Base-by-base conservation (phyloP, 2,329 filamentous ascomycete species). In the Alternaria solani region DNA sequence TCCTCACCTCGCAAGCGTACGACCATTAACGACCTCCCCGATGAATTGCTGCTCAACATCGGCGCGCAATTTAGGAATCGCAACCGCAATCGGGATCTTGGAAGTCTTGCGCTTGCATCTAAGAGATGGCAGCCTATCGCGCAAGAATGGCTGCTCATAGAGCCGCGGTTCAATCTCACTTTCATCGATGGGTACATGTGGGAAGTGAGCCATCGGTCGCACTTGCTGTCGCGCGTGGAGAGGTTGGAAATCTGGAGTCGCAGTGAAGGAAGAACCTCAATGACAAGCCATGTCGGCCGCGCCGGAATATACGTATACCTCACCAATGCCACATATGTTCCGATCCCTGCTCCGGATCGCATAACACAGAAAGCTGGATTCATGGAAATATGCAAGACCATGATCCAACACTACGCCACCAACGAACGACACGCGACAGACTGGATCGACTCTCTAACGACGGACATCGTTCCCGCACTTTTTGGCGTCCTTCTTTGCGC, bases 41-140 rank as follows among this genome's bases (percentile, higher is more conserved):
- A 62, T 20, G 69, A 71, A 41, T 55, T 70, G 0, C 56, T 65
- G 4, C 57, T 70, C 41, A 18, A 58, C 14, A 63, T 70, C 30
- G 55, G 41, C 44, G 51, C 39, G 1, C 59, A 65, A 3, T 42
- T 65, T 26, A 52, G 49, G 1, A 42, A 54, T 11, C 18, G 55
- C 3, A 39, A 57, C 30, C 64, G 62, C 18, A 68, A 69, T 36
- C 26, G 18, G 8, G 58, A 64, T 54, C 55, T 70, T 12, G 43
- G 42, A 20, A 63, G 38, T 14, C 64, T 70, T 3, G 49, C 65
- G 3, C 64, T 70, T n/a, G 59, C 61, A 11, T 66, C 60, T 3
- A 63, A 55, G 4, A 53, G 42, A 47, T 58, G 66, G 43, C 58
- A 59, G 4, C 41, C 51, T 7, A 52, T 70, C 32, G 69, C 59